Percentiles rank a stretch among this genome's conserved stretches.
Conservation (phyloP, 352 stramenopile species). For the Phytophthora syringae region DNA sequence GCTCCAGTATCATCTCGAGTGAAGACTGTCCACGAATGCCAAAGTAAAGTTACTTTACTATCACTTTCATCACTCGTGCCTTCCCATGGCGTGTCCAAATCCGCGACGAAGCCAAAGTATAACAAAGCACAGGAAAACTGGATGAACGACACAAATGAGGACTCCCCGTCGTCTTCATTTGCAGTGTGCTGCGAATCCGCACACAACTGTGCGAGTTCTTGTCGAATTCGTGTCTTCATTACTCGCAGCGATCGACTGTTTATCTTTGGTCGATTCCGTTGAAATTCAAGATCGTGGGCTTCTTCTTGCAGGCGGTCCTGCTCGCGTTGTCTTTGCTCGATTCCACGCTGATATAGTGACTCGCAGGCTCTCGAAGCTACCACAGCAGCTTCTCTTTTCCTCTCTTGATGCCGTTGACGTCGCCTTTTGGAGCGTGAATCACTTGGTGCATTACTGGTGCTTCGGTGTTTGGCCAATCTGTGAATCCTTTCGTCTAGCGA, state of each 20-base stretch:
- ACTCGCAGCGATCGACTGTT: conserved; percentile 43
- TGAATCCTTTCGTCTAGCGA: conserved; percentile 40
- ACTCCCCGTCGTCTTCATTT: conserved; percentile 2
- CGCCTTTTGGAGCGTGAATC: conserved; percentile 15
- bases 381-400: conserved; percentile 22
- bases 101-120: conserved; percentile 61
- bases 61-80: not conserved
- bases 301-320: conserved; percentile 34
- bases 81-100: conserved; percentile 46
- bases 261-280: conserved; percentile 40
- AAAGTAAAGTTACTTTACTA: conserved; percentile 51
- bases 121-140: conserved; percentile 67
- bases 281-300: conserved; percentile 15
- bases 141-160: conserved; percentile 38
- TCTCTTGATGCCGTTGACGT: conserved; percentile 16
- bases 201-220: conserved; percentile 48
- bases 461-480: conserved; percentile 34
- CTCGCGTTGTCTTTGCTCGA: conserved; percentile 47
- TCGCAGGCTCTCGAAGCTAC: conserved; percentile 50
- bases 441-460: not conserved
- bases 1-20: conserved; percentile 14
- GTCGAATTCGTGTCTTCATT: conserved; percentile 45
- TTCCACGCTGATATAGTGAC: conserved; percentile 53
- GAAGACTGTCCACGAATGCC: conserved; percentile 54
- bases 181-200: conserved; percentile 11